Percentiles rank a stretch among this genome's conserved stretches.
phyloP scores from a whole-genome alignment of 495 filamentous ascomycete genomes.

The Wilcoxina mikolae region DNA sequence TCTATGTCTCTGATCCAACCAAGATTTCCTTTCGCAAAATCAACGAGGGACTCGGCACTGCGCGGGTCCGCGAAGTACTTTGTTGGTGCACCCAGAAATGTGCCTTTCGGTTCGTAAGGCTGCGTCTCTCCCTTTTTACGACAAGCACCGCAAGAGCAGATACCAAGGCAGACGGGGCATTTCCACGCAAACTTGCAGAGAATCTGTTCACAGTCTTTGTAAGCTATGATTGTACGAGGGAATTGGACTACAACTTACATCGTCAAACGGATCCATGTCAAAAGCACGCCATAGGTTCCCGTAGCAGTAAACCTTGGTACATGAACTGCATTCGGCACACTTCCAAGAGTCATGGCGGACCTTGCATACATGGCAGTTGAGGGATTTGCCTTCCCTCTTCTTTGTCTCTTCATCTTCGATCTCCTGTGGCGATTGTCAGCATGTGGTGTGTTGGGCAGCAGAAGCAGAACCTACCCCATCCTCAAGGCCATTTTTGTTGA shows the following conservation, averaged over 20 bases:
- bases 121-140: constrained; percentile 41
- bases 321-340: constrained; percentile 60
- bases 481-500: constrained; percentile 34
- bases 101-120: constrained; percentile 71
- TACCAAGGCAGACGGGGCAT: constrained; percentile 69
- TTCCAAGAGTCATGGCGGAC: constrained; percentile 65
- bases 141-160: constrained; percentile 74
- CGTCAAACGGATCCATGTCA: constrained; percentile 53
- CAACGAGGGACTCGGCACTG: constrained; percentile 72
- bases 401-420: constrained; percentile 42
- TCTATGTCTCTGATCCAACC: constrained; percentile 43
- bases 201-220: constrained; percentile 8
- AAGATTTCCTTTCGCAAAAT: constrained; percentile 70
- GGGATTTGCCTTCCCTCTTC: constrained; percentile 26
- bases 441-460: background rate
- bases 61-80: constrained; percentile 73
- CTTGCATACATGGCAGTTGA: constrained; percentile 65
- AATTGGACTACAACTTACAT: constrained; percentile 10
- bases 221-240: background rate
- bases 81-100: constrained; percentile 77
- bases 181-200: constrained; percentile 66
- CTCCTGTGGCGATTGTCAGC: constrained; percentile 20
- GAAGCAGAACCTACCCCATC: constrained; percentile 9
- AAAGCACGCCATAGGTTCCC: constrained; percentile 79
- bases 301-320: constrained; percentile 65